These are phyloP conservation scores for Gossypium mustelinum DNA, from an alignment of 345 rosid genomes.

Conservation along the genomic window DNA sequence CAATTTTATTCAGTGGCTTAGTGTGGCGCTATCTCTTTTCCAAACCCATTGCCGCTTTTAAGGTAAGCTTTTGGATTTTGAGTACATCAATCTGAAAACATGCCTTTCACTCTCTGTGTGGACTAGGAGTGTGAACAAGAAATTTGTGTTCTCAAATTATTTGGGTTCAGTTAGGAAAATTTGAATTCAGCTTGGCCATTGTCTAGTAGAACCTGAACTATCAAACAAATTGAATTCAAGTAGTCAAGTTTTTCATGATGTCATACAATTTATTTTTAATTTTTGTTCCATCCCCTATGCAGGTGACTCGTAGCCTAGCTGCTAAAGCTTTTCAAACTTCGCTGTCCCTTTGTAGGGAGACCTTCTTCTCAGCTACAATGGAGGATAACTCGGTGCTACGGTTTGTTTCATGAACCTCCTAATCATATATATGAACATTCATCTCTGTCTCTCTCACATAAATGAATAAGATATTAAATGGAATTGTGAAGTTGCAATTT, in stretches of 20 bases:
- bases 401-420: slow-evolving; percentile 34
- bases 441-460: not conserved
- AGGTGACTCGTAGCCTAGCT: slow-evolving; percentile 90
- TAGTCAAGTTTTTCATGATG: not conserved
- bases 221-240: not conserved
- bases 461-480: not conserved
- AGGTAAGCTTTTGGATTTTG: slow-evolving; percentile 40
- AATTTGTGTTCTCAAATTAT: not conserved
- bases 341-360: slow-evolving; percentile 77
- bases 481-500: not conserved
- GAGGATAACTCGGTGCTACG: slow-evolving; percentile 66
- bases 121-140: too few relatives aligned
- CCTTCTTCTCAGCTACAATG: slow-evolving; percentile 75
- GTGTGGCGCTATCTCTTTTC: slow-evolving; percentile 85
- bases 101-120: not conserved
- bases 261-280: not conserved
- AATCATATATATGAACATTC: not conserved
- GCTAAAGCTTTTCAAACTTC: slow-evolving; percentile 83
- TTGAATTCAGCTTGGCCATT: not conserved
- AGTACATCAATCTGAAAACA: not conserved
- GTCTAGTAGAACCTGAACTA: not conserved
- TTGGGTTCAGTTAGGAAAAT: not conserved
- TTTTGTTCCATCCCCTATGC: slow-evolving; percentile 20
- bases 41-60: slow-evolving; percentile 80
- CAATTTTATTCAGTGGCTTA: slow-evolving; percentile 53